phyloP scores from a whole-genome alignment of 257 asterid species.

The Solanum appendiculatum region DNA sequence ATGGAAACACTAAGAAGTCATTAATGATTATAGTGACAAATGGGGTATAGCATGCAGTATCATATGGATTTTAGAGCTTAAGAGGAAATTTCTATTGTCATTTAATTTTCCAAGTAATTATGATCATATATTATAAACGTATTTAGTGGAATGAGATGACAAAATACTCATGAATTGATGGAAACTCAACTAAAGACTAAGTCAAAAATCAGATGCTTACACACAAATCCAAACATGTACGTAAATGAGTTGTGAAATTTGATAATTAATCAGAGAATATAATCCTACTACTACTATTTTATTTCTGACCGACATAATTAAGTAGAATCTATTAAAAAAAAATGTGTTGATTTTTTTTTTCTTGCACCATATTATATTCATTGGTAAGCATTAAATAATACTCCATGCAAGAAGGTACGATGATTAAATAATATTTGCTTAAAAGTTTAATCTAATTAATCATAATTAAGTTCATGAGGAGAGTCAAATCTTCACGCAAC shows the following conservation, averaged over 20 bases:
- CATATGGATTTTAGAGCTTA: not conserved
- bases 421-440: not conserved
- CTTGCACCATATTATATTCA: not conserved
- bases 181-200: not conserved
- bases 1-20: not conserved
- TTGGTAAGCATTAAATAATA: not conserved
- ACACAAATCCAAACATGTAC: not conserved
- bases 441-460: not conserved
- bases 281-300: not conserved
- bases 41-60: not conserved
- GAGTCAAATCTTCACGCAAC: not conserved
- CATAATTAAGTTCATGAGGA: not conserved
- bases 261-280: not conserved
- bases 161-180: not conserved
- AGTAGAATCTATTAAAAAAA: not conserved
- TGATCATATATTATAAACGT: not conserved
- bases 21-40: not conserved
- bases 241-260: not conserved
- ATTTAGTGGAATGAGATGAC: not conserved
- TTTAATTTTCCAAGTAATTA: not conserved
- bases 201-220: not conserved
- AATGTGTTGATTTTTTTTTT: not conserved
- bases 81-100: not conserved
- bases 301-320: not conserved
- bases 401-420: no score